phyloP scores from a whole-genome alignment of 2,329 filamentous ascomycete species.

The Penicillium thymicola region DNA sequence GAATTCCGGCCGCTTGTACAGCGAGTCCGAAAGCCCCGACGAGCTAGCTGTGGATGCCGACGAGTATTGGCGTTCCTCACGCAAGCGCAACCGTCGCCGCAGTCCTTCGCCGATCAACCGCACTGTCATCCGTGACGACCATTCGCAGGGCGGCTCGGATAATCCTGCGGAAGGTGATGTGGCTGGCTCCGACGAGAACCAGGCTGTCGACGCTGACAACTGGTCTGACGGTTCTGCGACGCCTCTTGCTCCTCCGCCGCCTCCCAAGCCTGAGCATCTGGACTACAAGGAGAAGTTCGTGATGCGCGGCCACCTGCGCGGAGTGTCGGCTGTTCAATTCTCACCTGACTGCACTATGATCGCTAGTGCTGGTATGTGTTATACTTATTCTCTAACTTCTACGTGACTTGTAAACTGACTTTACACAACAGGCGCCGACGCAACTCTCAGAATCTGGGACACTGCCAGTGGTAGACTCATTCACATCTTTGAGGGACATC shows the following conservation, averaged over 20 bases:
- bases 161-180: slow-evolving; percentile 21
- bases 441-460: slow-evolving; percentile 88
- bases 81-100: slow-evolving; percentile 22
- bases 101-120: slow-evolving; percentile 24
- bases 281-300: slow-evolving; percentile 68
- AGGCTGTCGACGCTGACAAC: slow-evolving; percentile 12
- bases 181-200: slow-evolving; percentile 11
- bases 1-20: slow-evolving; percentile 26
- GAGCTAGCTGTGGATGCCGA: slow-evolving; percentile 42
- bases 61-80: slow-evolving; percentile 33
- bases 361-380: slow-evolving; percentile 67
- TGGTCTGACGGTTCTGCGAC: slow-evolving; percentile 34
- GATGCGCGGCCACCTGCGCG: slow-evolving; percentile 72
- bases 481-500: slow-evolving; percentile 87
- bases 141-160: slow-evolving; percentile 12
- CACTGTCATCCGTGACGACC: slow-evolving; percentile 11
- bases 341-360: slow-evolving; percentile 89
- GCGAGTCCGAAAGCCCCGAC: slow-evolving; percentile 45
- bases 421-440: slow-evolving; percentile 64
- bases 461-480: slow-evolving; percentile 72
- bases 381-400: background rate
- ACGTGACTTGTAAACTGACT: background rate
- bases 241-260: slow-evolving; percentile 41
- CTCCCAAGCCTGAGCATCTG: slow-evolving; percentile 55
- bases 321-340: slow-evolving; percentile 82